Percentiles rank a stretch among this genome's conserved stretches.
Evolutionary conservation across 2,329 filamentous ascomycete species (phyloP).

Genomic region (Colletotrichum shisoi): DNA sequence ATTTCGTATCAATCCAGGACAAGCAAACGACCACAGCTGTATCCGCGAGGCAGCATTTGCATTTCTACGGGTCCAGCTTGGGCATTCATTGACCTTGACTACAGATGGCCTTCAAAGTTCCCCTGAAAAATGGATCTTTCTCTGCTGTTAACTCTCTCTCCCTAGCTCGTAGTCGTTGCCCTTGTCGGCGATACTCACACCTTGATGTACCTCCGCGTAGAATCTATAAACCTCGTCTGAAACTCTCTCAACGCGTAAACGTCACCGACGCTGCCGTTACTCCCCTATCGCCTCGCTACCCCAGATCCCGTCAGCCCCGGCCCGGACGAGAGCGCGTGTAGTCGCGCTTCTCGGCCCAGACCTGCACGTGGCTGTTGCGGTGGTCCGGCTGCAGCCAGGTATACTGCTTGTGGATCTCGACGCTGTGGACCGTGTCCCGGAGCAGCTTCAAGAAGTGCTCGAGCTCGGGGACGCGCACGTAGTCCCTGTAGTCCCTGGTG

Average conservation of each 20-base stretch:
- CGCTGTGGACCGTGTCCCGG: background rate
- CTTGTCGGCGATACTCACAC: too few relatives aligned
- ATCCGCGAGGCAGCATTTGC: too few relatives aligned
- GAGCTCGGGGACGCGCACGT: slow-evolving; percentile 29
- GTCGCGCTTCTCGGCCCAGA: slow-evolving; percentile 7
- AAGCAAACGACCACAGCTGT: too few relatives aligned
- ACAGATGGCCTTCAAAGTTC: too few relatives aligned
- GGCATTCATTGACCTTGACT: too few relatives aligned
- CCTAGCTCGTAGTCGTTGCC: too few relatives aligned
- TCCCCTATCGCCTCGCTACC: background rate
- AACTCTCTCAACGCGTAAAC: background rate
- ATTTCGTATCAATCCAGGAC: too few relatives aligned
- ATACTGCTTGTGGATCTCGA: slow-evolving; percentile 23
- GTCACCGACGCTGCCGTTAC: background rate
- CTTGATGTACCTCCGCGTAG: too few relatives aligned
- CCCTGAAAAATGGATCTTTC: too few relatives aligned
- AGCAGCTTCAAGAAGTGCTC: slow-evolving; percentile 17
- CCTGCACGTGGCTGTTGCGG: background rate
- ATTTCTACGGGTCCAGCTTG: too few relatives aligned
- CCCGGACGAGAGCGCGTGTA: background rate
- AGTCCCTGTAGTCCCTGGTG: slow-evolving; percentile 1
- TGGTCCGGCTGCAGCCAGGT: slow-evolving; percentile 12
- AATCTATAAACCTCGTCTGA: too few relatives aligned
- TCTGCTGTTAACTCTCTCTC: too few relatives aligned
- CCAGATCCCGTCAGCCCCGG: background rate